Base-by-base conservation (phyloP, 768 basidiomycete genomes). In the Suillus sp. region DNA sequence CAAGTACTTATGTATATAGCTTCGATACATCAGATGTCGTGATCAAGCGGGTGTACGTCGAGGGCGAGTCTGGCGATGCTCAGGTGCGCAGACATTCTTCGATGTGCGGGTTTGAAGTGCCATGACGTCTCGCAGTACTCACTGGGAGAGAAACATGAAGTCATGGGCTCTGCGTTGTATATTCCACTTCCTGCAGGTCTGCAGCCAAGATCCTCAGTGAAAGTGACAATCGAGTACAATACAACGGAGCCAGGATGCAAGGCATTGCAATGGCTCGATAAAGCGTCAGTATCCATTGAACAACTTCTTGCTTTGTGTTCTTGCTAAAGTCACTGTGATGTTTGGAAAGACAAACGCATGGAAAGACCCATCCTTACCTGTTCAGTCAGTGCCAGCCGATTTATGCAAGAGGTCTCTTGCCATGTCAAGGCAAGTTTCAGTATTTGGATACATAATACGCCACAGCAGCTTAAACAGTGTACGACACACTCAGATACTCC, bases 351-450 rank as follows among this genome's bases (percentile, higher is more conserved):
- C 89, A 94, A 76, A 97, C 95, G 0, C 91, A 92, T 64, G 93
- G 93, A 9, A 93, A 93, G 67, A 78, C 79, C 22, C 90, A 91
- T 72, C 89, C 93, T 0, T 97, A 91, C 76, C 75, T 98, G 18
- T 98, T 95, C 79, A 94, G 92, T 64, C 96, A 97, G 70, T 93
- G 91, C 70, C 95, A 97, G 67, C 93, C 96, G 3, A 96, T 95
- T 67, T 90, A 96, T 71, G 91, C 91, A 2, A 86, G 95, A 34
- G 83, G 88, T 3, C 75, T 96, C 47, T 83, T 85, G 0, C 95
- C 95, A 2, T 70, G 93, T 62, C 94, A 96, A 83, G 90, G 90
- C 86, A 47, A 35, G 42, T 57, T 53, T 42, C 48, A 27, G 30
- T 50, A 53, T 22, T 7, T 50, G 7, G 16, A 25, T 9, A 60